phyloP scores from a whole-genome alignment of 257 asterid species.

The Petunia axillaris region DNA sequence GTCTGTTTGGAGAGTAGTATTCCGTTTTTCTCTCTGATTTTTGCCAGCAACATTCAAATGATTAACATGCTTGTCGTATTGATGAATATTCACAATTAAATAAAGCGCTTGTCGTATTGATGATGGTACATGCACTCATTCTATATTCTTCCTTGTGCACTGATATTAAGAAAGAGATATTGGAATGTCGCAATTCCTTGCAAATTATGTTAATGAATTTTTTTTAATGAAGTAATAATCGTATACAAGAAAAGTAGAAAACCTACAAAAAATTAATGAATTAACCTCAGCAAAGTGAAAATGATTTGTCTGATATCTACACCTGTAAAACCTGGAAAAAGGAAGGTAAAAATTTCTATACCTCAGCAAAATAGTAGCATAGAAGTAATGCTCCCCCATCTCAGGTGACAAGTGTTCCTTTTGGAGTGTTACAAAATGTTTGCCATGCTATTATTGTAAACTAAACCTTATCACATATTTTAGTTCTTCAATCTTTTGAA shows the following conservation, averaged over 20 bases:
- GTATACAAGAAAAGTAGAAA: too few relatives aligned
- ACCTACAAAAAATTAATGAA: too few relatives aligned
- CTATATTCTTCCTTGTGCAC: not conserved
- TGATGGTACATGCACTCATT: constrained; percentile 4
- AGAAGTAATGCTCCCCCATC: not conserved
- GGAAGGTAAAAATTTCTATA: not conserved
- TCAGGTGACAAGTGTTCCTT: not conserved
- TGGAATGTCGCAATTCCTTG: constrained; percentile 15
- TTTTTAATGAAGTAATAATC: too few relatives aligned
- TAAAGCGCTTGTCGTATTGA: not conserved
- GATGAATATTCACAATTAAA: not conserved
- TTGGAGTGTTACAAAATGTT: constrained; percentile 4
- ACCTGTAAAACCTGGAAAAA: constrained; percentile 1
- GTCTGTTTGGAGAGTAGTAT: not conserved
- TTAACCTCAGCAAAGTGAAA: not conserved
- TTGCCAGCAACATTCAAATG: constrained; percentile 4
- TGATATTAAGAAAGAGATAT: not conserved
- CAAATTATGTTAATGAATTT: constrained; percentile 15
- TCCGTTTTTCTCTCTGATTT: not conserved
- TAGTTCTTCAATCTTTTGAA: not conserved
- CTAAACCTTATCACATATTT: not conserved
- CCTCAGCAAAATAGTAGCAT: not conserved
- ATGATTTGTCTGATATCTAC: constrained; percentile 13
- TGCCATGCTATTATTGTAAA: not conserved
- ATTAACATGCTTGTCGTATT: not conserved